Conservation (phyloP, 768 basidiomycete genomes). For the Boletus rubroflammeus region DNA sequence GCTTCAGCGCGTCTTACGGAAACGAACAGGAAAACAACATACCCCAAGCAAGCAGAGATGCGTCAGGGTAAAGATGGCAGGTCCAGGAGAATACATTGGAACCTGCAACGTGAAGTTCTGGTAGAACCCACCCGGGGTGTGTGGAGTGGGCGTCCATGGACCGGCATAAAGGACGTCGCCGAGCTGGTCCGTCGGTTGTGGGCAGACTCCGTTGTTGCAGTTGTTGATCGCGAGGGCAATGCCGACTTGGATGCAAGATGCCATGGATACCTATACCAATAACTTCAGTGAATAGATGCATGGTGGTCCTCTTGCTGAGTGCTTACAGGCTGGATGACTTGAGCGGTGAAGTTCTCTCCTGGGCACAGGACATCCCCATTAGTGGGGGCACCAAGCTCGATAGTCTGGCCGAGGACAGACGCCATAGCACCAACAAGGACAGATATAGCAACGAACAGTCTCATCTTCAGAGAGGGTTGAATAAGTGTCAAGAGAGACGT, state of each 20-base stretch:
- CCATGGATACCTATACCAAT: constrained; percentile 15
- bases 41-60: constrained; percentile 32
- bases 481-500: neutral
- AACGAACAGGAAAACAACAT: neutral
- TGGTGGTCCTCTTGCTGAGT: neutral
- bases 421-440: constrained; percentile 6
- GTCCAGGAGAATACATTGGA: constrained; percentile 5
- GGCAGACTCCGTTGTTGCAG: constrained; percentile 23
- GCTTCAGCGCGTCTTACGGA: neutral
- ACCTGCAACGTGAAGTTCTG: constrained; percentile 30
- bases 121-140: constrained; percentile 20
- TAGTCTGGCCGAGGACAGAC: constrained; percentile 26
- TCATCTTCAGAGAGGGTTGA: constrained; percentile 12
- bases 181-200: constrained; percentile 17
- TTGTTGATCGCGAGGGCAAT: constrained; percentile 26
- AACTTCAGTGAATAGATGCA: neutral
- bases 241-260: constrained; percentile 25
- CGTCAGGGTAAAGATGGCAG: constrained; percentile 29
- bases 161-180: constrained; percentile 30
- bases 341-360: constrained; percentile 19
- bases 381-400: constrained; percentile 22
- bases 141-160: constrained; percentile 23
- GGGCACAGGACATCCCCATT: constrained; percentile 13
- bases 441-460: constrained; percentile 2
- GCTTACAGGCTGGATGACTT: constrained; percentile 24